Percentiles rank a stretch among this genome's conserved stretches.
These are phyloP conservation scores for Hamigera avellanea DNA, from an alignment of 495 filamentous ascomycete genomes.

Conservation along the genomic window DNA sequence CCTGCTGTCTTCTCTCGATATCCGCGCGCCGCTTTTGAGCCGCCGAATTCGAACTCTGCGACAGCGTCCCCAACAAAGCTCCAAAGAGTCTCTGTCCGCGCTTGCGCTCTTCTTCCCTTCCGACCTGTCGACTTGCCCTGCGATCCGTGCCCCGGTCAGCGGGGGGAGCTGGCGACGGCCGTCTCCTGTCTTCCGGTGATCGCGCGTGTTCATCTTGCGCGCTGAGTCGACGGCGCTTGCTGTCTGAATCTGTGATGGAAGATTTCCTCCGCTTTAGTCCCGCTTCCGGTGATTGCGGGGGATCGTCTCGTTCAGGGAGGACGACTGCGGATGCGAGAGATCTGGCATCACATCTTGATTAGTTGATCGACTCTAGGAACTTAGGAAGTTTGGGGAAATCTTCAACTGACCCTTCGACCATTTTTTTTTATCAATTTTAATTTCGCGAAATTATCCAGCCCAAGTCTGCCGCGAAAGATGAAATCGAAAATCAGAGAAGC, in stretches of 20 bases:
- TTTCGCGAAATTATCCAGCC: too few species aligned
- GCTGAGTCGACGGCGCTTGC: constrained; percentile 45
- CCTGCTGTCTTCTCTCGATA: constrained; percentile 82
- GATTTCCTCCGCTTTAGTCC: constrained; percentile 47
- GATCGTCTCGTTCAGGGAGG: constrained; percentile 38
- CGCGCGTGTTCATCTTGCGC: constrained; percentile 13
- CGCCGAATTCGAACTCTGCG: constrained; percentile 55
- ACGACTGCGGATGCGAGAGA: constrained; percentile 56
- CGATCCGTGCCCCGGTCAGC: constrained; percentile 23
- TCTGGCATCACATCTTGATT: constrained; percentile 1
- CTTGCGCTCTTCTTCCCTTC: constrained; percentile 64
- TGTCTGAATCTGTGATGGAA: constrained; percentile 37
- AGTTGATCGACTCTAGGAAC: too few species aligned
- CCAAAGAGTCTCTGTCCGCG: constrained; percentile 87
- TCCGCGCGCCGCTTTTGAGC: constrained; percentile 73
- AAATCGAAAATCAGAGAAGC: too few species aligned
- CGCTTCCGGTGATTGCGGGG: constrained; percentile 16
- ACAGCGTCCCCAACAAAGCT: constrained; percentile 75
- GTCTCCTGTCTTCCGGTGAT: constrained; percentile 7
- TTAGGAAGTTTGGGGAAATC: too few species aligned
- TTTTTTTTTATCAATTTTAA: constrained; percentile 1
- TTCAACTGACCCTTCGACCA: constrained; percentile 8
- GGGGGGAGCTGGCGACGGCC: constrained; percentile 6
- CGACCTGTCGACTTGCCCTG: constrained; percentile 33
- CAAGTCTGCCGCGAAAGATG: too few species aligned